Evolutionary conservation across 2,329 filamentous ascomycete genomes (phyloP).

Genomic region (Raffaelea arxii): DNA sequence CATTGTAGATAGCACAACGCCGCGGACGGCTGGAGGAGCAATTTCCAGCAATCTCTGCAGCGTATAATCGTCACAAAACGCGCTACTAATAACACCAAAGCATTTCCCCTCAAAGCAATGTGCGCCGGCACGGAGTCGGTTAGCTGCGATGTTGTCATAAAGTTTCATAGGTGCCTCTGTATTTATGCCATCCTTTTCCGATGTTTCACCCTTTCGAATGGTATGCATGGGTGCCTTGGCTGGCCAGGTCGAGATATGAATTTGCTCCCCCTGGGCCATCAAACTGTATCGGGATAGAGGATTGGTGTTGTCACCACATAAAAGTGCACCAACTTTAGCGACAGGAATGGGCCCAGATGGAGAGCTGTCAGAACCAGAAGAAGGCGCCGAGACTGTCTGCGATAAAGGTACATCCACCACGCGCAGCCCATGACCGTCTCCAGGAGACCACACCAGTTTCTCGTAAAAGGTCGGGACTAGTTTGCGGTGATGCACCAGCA

Average conservation of each 20-base stretch:
- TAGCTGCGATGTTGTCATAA: background rate
- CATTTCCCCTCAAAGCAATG: background rate
- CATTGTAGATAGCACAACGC: background rate
- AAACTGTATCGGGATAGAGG: background rate
- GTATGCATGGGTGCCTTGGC: background rate
- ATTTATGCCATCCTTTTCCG: too few species aligned
- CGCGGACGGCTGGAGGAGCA: background rate
- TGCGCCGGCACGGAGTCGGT: background rate
- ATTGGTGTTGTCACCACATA: background rate
- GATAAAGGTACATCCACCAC: background rate
- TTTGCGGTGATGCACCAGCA: background rate
- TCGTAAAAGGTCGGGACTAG: background rate
- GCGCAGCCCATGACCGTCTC: background rate
- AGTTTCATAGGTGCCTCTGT: background rate
- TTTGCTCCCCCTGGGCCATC: background rate
- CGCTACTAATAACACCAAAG: background rate
- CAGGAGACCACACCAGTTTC: background rate
- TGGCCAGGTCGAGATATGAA: background rate
- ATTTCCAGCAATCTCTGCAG: background rate
- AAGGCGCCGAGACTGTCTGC: background rate
- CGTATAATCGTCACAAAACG: background rate
- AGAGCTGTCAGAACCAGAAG: too few species aligned
- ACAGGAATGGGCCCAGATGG: too few species aligned
- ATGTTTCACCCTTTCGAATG: background rate
- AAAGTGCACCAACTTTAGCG: background rate